Evolutionary conservation across 257 asterid genomes (phyloP).

Genomic region (Primulina huaijiensis): DNA sequence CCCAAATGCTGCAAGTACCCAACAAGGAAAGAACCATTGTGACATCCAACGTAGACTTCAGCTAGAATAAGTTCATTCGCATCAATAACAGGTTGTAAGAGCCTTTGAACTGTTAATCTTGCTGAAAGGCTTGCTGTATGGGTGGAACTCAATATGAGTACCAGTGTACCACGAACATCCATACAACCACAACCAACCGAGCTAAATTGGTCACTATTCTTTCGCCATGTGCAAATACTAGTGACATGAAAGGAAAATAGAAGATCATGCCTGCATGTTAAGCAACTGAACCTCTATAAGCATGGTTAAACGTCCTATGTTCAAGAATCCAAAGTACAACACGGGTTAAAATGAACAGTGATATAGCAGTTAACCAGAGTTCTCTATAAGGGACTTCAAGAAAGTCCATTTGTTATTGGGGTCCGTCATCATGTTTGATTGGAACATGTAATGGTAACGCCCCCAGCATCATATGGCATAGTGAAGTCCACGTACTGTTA

Average conservation of each 20-base stretch:
- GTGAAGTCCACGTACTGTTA: slow-evolving; percentile 32
- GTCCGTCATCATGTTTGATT: neutral
- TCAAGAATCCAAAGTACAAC: slow-evolving; percentile 33
- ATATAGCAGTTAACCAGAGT: slow-evolving; percentile 28
- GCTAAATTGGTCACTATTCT: slow-evolving; percentile 36
- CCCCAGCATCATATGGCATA: neutral
- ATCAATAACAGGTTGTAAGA: slow-evolving; percentile 32
- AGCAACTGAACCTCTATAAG: slow-evolving; percentile 27
- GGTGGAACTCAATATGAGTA: slow-evolving; percentile 38
- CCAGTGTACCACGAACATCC: slow-evolving; percentile 43
- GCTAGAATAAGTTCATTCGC: slow-evolving; percentile 28
- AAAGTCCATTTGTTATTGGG: slow-evolving; percentile 29
- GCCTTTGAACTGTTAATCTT: slow-evolving; percentile 33
- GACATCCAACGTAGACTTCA: slow-evolving; percentile 35
- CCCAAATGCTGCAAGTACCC: slow-evolving; percentile 21
- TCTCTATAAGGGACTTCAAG: slow-evolving; percentile 31
- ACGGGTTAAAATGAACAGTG: slow-evolving; percentile 24
- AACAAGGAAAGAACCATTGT: slow-evolving; percentile 34
- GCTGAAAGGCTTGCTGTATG: slow-evolving; percentile 39
- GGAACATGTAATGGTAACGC: no score
- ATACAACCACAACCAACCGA: slow-evolving; percentile 35
- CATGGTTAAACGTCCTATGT: slow-evolving; percentile 29
- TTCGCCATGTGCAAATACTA: slow-evolving; percentile 41
- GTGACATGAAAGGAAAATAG: slow-evolving; percentile 36
- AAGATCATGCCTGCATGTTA: slow-evolving; percentile 33